Base-by-base conservation (phyloP, 106 monocot species). In the Apostasia shenzhenica region DNA sequence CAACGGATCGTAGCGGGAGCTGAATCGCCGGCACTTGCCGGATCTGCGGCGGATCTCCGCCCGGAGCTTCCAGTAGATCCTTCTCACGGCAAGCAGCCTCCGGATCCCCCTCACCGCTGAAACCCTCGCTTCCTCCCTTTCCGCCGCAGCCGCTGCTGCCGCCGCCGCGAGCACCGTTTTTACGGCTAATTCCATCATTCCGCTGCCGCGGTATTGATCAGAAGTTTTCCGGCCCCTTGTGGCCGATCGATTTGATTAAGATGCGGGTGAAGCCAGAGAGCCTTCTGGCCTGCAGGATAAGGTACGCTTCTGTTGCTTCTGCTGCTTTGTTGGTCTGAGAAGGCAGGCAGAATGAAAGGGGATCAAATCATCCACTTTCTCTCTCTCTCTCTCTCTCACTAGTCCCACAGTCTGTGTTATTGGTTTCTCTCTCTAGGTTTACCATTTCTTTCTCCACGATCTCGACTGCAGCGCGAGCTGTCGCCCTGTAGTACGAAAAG, bases 1-100 rank as follows among this genome's bases (percentile, higher is more conserved):
- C 48, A 74, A 74, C 37, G 73, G 66, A 74, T 74, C 73, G 6
- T 74, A 74, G 8, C 48, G 66, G 57, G 56, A 74, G 48, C 73
- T 74, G 26, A 74, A 66, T 13, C 66, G 41, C 66, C 66, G 46
- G 44, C 61, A 26, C 48, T 37, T 73, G 5, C 2, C 8, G 40
- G 41, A 14, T 48, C 44, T 12, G 55, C 55, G 47, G 7, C 71
- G 37, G 2, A 63, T 14, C 73, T 64, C 62, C 0, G 72, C 72
- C 11, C 64, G 42, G 1, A 73, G 14, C 44, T 48, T 66, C 66
- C 73, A 74, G 52, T 66, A 74, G 6, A 74, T 11, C 39, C 66
- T 66, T 66, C 73, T 55, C 47, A 62, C 61, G 13, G 26, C 26
- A 26, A 26, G 26, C 26, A 74, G 48, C 66, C 51, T 66, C 66